phyloP scores from a whole-genome alignment of 345 rosid species.

The Angophora floribunda region DNA sequence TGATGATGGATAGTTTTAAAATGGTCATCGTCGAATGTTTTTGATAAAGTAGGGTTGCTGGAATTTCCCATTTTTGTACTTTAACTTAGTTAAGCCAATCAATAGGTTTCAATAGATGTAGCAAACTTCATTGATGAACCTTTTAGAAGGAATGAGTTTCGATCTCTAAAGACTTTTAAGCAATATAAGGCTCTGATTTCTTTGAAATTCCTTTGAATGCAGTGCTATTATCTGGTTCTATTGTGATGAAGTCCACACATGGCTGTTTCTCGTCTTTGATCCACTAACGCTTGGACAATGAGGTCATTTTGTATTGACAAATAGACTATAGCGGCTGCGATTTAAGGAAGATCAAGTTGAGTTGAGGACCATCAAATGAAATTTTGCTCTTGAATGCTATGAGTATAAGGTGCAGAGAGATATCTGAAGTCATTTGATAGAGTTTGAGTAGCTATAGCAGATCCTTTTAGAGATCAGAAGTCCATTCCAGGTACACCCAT shows the following conservation, averaged over 20 bases:
- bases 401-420: neutral
- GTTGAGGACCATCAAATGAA: neutral
- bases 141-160: neutral
- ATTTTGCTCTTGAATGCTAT: neutral
- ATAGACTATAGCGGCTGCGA: neutral
- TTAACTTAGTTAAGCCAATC: neutral
- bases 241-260: neutral
- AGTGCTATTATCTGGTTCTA: neutral
- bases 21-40: neutral
- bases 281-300: neutral
- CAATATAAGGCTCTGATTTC: neutral
- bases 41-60: neutral
- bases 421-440: neutral
- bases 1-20: neutral
- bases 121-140: neutral
- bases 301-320: neutral
- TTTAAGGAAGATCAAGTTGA: neutral
- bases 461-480: neutral
- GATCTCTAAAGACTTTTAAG: neutral
- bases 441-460: neutral
- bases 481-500: neutral
- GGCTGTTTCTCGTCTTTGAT: neutral
- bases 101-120: neutral
- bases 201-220: neutral
- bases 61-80: neutral